phyloP scores from a whole-genome alignment of 306 rosid species.

The Abrus pulchellus region DNA sequence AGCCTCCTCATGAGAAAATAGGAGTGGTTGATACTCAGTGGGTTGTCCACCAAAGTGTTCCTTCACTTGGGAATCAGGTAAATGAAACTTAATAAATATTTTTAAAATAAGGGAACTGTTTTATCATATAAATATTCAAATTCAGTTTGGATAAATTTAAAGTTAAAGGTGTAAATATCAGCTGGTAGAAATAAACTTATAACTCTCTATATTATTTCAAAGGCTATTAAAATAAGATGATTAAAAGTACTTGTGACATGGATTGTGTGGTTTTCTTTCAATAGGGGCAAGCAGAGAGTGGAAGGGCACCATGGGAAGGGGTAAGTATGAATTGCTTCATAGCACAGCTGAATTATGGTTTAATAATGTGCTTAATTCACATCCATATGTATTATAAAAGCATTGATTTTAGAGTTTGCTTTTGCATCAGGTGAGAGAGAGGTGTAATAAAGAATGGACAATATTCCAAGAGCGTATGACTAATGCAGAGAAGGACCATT shows the following conservation, averaged over 20 bases:
- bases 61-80: slow-evolving; percentile 91
- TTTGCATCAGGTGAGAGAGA: slow-evolving; percentile 74
- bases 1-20: slow-evolving; percentile 85
- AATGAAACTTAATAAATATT: not conserved
- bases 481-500: slow-evolving; percentile 73
- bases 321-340: slow-evolving; percentile 50
- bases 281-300: slow-evolving; percentile 71
- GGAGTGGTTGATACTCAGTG: slow-evolving; percentile 95
- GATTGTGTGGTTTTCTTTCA: slow-evolving; percentile 8
- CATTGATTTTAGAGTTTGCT: not conserved
- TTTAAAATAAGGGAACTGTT: not conserved
- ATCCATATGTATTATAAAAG: not conserved
- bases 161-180: not conserved
- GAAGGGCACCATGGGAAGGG: slow-evolving; percentile 88
- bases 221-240: not conserved
- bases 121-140: too few species aligned
- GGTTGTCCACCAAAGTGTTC: slow-evolving; percentile 85
- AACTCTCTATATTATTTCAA: not conserved
- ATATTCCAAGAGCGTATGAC: slow-evolving; percentile 74
- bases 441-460: slow-evolving; percentile 81
- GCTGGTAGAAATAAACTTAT: not conserved
- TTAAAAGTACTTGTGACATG: slow-evolving; percentile 1
- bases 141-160: too few species aligned
- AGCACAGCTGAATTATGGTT: not conserved
- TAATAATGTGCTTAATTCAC: not conserved